Base-by-base conservation (phyloP, 139 green algal species). In the Nannochloris sp. region DNA sequence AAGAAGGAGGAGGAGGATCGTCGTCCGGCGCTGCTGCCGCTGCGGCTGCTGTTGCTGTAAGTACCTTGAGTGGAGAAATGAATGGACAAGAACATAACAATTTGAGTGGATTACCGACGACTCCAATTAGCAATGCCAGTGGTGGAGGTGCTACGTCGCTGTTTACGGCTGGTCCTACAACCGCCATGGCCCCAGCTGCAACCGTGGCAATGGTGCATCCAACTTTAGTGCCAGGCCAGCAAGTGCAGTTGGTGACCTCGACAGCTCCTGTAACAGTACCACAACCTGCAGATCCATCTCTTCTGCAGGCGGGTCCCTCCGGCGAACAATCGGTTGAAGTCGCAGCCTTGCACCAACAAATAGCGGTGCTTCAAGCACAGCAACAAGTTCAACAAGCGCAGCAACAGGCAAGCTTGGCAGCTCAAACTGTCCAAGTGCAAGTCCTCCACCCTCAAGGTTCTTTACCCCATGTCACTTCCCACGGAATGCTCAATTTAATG, bases 231-330 rank as follows among this genome's bases (percentile, higher is more conserved):
- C 19, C 35, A 24, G 29, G 54, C 23, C 60, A 61, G 61, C 61
- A 66, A 31, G 39, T 67, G 51, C 32, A 36, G 29, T 37, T 44
- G 27, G 29, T 35, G 44, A 27, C 31, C 6, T 2, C 37, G 36
- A 35, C 38, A 42, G 24, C 54, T 42, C 46, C 61, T 59, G 38
- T 15, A 66, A 39, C 67, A 74, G 62, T n/a, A 37, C 37, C 71
- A 78, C 65, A 70, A 51, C n/a, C 46, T 36, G 10, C 38, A 13
- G 30, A 35, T 48, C 54, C 65, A 73, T 48, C 58, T 33, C 32
- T 44, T 23, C 5, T 44, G 53, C 1, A 51, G 63, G 51, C 10
- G 32, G 6, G 31, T 31, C 48, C 48, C 46, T 12, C 34, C n/a
- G 14, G 36, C n/a, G 25, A 34, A 24, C 19, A 36, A 24, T 31